Evolutionary conservation across 2,329 filamentous ascomycete species (phyloP).

Genomic region (Diaporthe citriasiana): DNA sequence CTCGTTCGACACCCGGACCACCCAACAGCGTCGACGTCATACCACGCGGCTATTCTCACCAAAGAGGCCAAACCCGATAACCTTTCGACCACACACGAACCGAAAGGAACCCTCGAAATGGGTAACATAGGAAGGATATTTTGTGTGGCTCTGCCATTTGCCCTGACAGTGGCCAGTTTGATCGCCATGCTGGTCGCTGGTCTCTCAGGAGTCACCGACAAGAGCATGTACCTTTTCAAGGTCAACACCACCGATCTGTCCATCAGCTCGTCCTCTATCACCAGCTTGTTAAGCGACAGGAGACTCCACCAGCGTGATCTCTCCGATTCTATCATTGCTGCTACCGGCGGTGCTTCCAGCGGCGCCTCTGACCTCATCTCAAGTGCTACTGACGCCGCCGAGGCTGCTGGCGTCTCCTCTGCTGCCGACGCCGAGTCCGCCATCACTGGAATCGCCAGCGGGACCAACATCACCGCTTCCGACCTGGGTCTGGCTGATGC

Average conservation of each 20-base stretch:
- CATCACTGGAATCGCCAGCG: background rate
- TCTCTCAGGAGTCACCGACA: conserved; percentile 69
- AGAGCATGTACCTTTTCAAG: conserved; percentile 70
- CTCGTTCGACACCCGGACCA: conserved; percentile 1
- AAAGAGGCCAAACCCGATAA: background rate
- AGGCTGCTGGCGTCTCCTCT: conserved; percentile 27
- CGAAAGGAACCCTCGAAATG: conserved; percentile 53
- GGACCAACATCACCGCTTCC: conserved; percentile 67
- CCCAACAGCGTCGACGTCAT: conserved; percentile 12
- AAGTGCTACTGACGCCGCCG: conserved; percentile 31
- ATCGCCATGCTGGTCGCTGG: conserved; percentile 74
- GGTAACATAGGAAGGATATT: conserved; percentile 79
- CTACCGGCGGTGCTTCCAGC: conserved; percentile 22
- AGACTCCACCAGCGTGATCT: conserved; percentile 40
- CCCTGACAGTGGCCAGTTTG: conserved; percentile 82
- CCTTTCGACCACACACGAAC: background rate
- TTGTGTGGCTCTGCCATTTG: conserved; percentile 90
- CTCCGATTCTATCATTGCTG: conserved; percentile 49
- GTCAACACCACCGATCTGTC: conserved; percentile 75
- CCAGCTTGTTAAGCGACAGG: conserved; percentile 48
- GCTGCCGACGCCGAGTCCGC: conserved; percentile 10
- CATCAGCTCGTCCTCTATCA: conserved; percentile 58
- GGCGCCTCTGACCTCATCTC: conserved; percentile 16
- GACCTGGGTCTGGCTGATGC: conserved; percentile 77
- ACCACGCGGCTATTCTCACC: background rate